These are phyloP conservation scores for Tanacetum coccineum DNA, from an alignment of 129 eudicot genomes.

Conservation along the genomic window DNA sequence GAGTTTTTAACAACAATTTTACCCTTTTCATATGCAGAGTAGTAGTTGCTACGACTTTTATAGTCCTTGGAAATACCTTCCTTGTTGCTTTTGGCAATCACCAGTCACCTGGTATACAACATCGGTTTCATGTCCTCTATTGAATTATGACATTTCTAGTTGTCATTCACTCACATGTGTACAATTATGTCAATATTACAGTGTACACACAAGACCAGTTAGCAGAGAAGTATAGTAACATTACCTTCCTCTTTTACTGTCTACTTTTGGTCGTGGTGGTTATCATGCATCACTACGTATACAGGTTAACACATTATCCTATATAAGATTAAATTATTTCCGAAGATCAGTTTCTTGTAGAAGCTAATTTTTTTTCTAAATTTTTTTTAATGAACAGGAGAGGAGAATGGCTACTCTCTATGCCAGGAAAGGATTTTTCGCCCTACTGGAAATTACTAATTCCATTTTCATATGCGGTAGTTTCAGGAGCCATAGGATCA, in stretches of 20 bases:
- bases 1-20: neutral
- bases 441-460: slow-evolving; percentile 84
- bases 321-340: neutral
- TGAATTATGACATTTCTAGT: neutral
- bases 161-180: neutral
- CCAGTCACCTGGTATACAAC: slow-evolving; percentile 85
- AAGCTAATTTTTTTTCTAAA: neutral
- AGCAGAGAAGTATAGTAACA: slow-evolving; percentile 91
- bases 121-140: neutral
- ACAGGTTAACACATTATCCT: slow-evolving; percentile 45
- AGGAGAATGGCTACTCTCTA: slow-evolving; percentile 65
- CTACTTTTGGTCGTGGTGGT: slow-evolving; percentile 69
- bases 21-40: slow-evolving; percentile 52
- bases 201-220: slow-evolving; percentile 90
- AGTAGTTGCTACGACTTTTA: slow-evolving; percentile 82
- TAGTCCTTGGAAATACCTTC: slow-evolving; percentile 87
- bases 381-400: slow-evolving; percentile 60
- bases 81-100: slow-evolving; percentile 98
- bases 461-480: slow-evolving; percentile 91
- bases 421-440: slow-evolving; percentile 60
- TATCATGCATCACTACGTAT: slow-evolving; percentile 65
- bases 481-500: slow-evolving; percentile 97
- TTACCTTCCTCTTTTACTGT: slow-evolving; percentile 80
- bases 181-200: slow-evolving; percentile 29
- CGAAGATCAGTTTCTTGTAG: too few species aligned